Conservation (phyloP, 306 rosid genomes). For the Malus orientalis region DNA sequence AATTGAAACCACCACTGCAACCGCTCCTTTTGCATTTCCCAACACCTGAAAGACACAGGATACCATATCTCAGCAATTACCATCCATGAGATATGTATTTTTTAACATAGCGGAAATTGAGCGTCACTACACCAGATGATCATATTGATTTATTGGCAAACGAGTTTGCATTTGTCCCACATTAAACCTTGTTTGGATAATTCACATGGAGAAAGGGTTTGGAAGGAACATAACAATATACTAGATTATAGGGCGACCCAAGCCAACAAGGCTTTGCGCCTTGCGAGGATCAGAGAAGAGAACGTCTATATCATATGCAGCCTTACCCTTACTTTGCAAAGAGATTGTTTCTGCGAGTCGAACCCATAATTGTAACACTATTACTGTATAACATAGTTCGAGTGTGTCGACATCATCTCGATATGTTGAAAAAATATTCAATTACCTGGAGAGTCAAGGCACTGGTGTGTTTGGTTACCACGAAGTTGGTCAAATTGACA, state of each 20-base stretch:
- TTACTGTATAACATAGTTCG: no score
- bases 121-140: neutral
- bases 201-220: neutral
- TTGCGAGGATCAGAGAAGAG: no score
- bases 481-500: conserved; percentile 85
- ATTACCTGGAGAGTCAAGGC: conserved; percentile 94
- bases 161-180: neutral
- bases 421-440: neutral
- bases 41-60: conserved; percentile 43
- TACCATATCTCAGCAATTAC: no score
- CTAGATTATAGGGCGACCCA: no score
- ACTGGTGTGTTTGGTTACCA: conserved; percentile 97
- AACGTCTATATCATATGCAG: no score
- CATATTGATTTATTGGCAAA: neutral
- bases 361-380: no score
- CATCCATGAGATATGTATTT: no score
- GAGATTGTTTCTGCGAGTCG: rapidly evolving
- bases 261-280: no score
- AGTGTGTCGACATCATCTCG: no score
- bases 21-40: conserved; percentile 95
- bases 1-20: conserved; percentile 79
- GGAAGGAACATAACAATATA: neutral
- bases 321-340: no score
- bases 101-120: neutral
- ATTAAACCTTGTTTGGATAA: neutral